Evolutionary conservation across 139 green algal genomes (phyloP), one percentile per base, ranked within the genome.

Genomic region (Klebsormidium nitens): DNA sequence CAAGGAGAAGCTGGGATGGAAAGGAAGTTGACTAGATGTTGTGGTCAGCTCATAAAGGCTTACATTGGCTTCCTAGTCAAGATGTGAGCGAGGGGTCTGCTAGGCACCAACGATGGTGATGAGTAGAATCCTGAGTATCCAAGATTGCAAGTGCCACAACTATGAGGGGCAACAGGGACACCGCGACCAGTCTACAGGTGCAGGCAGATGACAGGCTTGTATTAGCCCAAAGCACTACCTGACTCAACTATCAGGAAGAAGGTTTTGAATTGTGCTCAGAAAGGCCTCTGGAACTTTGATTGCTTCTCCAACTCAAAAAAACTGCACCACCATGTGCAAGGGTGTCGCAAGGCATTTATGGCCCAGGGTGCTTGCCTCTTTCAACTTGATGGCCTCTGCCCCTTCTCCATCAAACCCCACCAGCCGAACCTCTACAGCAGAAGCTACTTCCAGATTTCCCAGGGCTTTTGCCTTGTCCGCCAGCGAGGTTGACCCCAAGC

Each of bases 371-470:
- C 26, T 66, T 42, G 64, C 64, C 64, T 72, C 64, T 26, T 66
- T 72, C 23, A 72, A 26, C 26, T 35, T 62, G 42, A 72, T 44
- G 44, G 5, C 64, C 28, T 37, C 3, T 17, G 61, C 34, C 23
- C 40, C 37, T 26, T 76, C 39, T 19, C 59, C 59, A 40, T 76
- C 69, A 39, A 76, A 76, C 2, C 69, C 69, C 14, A 76, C 69
- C 5, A 76, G 69, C 49, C 26, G 59, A 31, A 76, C 44, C 26
- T 67, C 34, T 29, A 76, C 58, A n/a, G 19, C 47, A 19, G 44
- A 49, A 3, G 2, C 31, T 6, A 63, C 57, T 36, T 70, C 58
- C 37, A 76, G 11, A 2, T 76, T 59, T 39, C 26, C 28, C 19
- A 76, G 39, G 8, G 26, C 11, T 34, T 46, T 59, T 26, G 62